Conservation (phyloP, 805 yeast genomes). For the Saccharomycodes ludwigii region DNA sequence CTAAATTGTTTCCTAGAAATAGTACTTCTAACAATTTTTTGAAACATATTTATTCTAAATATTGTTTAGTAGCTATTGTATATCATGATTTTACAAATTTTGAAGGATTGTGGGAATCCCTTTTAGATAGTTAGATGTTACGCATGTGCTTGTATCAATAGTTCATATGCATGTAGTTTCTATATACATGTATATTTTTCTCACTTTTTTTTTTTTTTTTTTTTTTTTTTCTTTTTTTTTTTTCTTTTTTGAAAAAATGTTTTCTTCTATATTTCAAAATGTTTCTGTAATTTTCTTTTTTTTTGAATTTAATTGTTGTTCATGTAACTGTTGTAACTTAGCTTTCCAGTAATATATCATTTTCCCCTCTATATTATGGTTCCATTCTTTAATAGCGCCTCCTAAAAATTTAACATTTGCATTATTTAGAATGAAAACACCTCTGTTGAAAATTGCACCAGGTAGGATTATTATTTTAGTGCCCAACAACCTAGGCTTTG, state of each 20-base stretch:
- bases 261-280: neutral
- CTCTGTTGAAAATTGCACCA: conserved; percentile 36
- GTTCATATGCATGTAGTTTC: too few species aligned
- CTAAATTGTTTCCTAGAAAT: conserved; percentile 50
- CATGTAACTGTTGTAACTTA: conserved; percentile 10
- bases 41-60: conserved; percentile 44
- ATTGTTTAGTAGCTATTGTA: conserved; percentile 71
- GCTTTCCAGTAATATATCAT: conserved; percentile 20
- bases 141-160: too few species aligned
- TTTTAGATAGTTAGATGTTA: conserved; percentile 24
- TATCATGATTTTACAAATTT: conserved; percentile 74
- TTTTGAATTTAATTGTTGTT: conserved; percentile 2
- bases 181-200: neutral
- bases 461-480: conserved; percentile 40
- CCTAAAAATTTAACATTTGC: conserved; percentile 24
- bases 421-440: conserved; percentile 27
- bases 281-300: conserved; percentile 8
- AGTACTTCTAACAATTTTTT: conserved; percentile 48
- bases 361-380: conserved; percentile 22
- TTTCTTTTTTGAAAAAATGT: neutral
- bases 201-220: neutral
- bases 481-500: conserved; percentile 39
- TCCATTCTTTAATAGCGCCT: conserved; percentile 29
- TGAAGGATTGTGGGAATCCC: conserved; percentile 62
- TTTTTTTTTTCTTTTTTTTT: neutral